A percentile compares a stretch with the other conserved stretches of the same genome.
Conservation (phyloP, 257 asterid genomes). For the Thymus mandschuricus region DNA sequence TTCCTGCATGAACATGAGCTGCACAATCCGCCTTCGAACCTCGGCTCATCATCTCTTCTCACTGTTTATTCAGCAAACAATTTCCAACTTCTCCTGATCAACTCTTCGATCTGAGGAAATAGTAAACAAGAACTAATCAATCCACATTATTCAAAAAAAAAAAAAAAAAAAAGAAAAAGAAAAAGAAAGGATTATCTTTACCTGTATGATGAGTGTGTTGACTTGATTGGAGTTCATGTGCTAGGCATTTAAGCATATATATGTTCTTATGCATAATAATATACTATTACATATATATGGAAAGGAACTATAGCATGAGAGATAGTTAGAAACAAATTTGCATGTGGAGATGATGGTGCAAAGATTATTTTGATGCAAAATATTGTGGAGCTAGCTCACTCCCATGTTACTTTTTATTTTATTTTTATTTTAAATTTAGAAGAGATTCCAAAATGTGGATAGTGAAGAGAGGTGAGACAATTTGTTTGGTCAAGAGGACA, state of each 20-base stretch:
- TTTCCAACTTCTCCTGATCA: not conserved
- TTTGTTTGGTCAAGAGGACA: conserved; percentile 59
- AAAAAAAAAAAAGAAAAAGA: not conserved
- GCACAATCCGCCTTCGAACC: conserved; percentile 39
- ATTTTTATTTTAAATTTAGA: conserved; percentile 31
- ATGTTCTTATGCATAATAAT: not conserved
- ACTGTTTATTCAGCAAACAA: conserved; percentile 43
- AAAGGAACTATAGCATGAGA: conserved; percentile 23
- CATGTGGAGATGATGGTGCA: conserved; percentile 48
- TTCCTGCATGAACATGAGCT: conserved; percentile 41
- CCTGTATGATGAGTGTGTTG: conserved; percentile 18
- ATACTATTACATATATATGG: not conserved
- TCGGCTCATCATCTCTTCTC: conserved; percentile 48
- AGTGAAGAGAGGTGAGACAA: conserved; percentile 40
- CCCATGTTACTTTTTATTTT: conserved; percentile 62
- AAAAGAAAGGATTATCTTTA: not conserved
- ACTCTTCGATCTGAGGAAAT: conserved; percentile 28
- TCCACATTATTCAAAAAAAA: too few species aligned
- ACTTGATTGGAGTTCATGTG: conserved; percentile 26
- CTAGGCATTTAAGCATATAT: conserved; percentile 56
- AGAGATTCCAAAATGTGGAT: conserved; percentile 24
- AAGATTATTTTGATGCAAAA: conserved; percentile 31
- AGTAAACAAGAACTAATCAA: not conserved
- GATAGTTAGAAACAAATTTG: conserved; percentile 7
- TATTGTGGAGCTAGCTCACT: conserved; percentile 50